phyloP scores from a whole-genome alignment of 495 filamentous ascomycete genomes.

The Bacidia gigantensis region DNA sequence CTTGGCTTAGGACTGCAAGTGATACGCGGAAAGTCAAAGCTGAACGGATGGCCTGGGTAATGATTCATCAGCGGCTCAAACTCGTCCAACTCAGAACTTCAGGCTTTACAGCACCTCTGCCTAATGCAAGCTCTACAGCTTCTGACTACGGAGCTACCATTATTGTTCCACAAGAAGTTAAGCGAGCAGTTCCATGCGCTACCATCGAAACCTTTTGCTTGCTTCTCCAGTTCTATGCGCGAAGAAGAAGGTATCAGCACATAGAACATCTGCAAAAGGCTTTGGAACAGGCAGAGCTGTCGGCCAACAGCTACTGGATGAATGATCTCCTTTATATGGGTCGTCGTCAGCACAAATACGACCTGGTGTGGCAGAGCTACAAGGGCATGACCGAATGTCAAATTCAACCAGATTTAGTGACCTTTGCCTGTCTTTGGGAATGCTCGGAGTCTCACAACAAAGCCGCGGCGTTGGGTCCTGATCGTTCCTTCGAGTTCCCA shows the following conservation, averaged over 20 bases:
- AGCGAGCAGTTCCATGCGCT: conserved; percentile 38
- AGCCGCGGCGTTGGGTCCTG: conserved; percentile 9
- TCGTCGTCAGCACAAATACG: conserved; percentile 38
- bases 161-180: conserved; percentile 25
- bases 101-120: neutral
- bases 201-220: conserved; percentile 66
- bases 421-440: conserved; percentile 56
- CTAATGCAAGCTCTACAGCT: conserved; percentile 9
- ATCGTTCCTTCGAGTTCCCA: conserved; percentile 22
- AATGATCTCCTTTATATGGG: conserved; percentile 56
- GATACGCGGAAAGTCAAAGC: conserved; percentile 42
- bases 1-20: conserved; percentile 51
- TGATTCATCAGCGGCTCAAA: conserved; percentile 55
- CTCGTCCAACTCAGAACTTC: conserved; percentile 32
- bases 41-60: conserved; percentile 58
- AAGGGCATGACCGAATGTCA: conserved; percentile 27
- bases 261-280: conserved; percentile 43
- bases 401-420: conserved; percentile 49
- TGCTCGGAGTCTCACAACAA: conserved; percentile 37
- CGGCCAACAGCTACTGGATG: conserved; percentile 55
- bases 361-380: conserved; percentile 43
- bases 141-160: conserved; percentile 9
- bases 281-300: conserved; percentile 44
- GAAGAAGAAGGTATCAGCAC: conserved; percentile 40
- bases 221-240: conserved; percentile 56